phyloP scores from a whole-genome alignment of 306 rosid genomes.

The Ammopiptanthus mongolicus region DNA sequence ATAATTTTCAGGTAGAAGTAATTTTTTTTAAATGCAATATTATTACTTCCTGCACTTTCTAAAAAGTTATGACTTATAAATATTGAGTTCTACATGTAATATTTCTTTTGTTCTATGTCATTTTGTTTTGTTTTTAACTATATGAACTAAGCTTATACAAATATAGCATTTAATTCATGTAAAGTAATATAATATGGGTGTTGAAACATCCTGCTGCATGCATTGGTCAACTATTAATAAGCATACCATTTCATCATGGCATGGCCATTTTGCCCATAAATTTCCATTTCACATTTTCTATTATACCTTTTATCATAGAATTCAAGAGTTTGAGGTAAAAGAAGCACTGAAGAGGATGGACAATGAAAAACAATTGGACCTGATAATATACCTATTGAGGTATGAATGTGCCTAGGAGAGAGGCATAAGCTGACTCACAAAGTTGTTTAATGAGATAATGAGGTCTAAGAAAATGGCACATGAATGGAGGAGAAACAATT shows the following conservation, averaged over 20 bases:
- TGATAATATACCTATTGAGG: too few species aligned
- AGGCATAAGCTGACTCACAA: too few species aligned
- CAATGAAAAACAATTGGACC: too few species aligned
- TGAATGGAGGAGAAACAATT: too few species aligned
- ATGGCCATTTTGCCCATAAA: neutral
- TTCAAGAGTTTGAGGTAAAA: too few species aligned
- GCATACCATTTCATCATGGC: neutral
- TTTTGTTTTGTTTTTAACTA: neutral
- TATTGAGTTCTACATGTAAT: neutral
- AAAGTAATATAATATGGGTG: neutral
- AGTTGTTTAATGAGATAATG: too few species aligned
- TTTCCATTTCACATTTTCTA: neutral
- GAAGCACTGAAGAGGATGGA: too few species aligned
- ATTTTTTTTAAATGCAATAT: neutral
- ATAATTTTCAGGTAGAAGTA: neutral
- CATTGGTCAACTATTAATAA: neutral
- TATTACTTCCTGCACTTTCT: slow-evolving; percentile 10
- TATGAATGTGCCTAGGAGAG: too few species aligned
- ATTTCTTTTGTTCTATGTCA: neutral
- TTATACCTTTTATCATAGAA: too few species aligned
- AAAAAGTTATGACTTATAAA: neutral
- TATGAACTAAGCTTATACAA: neutral
- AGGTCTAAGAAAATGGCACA: too few species aligned
- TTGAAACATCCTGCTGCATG: slow-evolving; percentile 8
- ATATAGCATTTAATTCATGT: neutral